Evolutionary conservation across 257 asterid species (phyloP).

Genomic region (Gardenia jasminoides): DNA sequence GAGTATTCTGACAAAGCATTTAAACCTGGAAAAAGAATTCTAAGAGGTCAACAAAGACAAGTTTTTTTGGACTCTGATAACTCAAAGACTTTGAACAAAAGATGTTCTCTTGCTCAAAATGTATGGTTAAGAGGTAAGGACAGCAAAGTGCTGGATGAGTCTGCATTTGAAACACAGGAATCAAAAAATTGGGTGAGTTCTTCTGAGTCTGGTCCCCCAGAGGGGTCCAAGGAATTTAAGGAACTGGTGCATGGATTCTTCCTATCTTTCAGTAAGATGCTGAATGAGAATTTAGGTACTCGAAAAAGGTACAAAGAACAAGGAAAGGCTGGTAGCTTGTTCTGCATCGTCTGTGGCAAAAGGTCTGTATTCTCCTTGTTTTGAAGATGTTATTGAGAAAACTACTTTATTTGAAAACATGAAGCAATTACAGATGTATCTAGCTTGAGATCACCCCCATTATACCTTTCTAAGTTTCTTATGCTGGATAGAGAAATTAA

Average conservation of each 20-base stretch:
- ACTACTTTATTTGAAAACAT: neutral
- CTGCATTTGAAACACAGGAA: conserved; percentile 12
- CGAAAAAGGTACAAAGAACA: conserved; percentile 38
- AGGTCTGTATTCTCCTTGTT: conserved; percentile 30
- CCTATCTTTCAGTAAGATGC: conserved; percentile 32
- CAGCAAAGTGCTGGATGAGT: conserved; percentile 16
- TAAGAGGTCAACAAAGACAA: conserved; percentile 10
- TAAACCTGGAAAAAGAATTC: conserved; percentile 18
- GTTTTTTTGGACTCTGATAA: conserved; percentile 6
- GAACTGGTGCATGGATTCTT: conserved; percentile 23
- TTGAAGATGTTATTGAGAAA: neutral
- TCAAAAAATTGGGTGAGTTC: conserved; percentile 19
- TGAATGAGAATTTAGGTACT: conserved; percentile 26
- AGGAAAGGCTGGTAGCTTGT: conserved; percentile 39
- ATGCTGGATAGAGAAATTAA: neutral
- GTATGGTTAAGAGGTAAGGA: conserved; percentile 31
- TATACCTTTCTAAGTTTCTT: neutral
- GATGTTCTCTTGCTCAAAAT: conserved; percentile 18
- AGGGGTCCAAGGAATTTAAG: conserved; percentile 32
- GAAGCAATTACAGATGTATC: neutral
- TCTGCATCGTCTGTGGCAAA: conserved; percentile 39
- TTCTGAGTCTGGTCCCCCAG: conserved; percentile 24
- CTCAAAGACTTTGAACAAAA: conserved; percentile 6
- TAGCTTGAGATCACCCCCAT: neutral
- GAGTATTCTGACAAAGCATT: conserved; percentile 17